phyloP scores from a whole-genome alignment of 345 rosid species.

The Acer negundo region DNA sequence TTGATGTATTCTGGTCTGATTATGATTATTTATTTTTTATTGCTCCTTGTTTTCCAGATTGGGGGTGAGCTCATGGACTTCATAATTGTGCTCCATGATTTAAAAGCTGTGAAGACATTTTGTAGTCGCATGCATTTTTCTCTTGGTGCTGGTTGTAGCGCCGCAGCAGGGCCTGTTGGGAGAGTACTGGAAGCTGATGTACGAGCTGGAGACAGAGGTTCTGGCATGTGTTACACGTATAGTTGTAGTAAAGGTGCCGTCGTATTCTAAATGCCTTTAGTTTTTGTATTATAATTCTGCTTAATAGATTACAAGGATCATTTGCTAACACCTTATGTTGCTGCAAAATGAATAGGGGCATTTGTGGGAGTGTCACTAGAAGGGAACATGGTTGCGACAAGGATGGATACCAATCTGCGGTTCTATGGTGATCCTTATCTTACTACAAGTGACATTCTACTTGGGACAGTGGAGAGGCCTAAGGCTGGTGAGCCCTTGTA shows the following conservation, averaged over 20 bases:
- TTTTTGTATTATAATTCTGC: not conserved
- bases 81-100: conserved; percentile 82
- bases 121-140: conserved; percentile 97
- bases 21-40: not conserved
- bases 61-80: conserved; percentile 99
- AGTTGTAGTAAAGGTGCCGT: conserved; percentile 90
- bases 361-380: conserved; percentile 94
- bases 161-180: conserved; percentile 97
- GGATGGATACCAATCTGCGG: conserved; percentile 78
- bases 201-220: conserved; percentile 91
- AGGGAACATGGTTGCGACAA: conserved; percentile 81
- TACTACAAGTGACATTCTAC: conserved; percentile 73
- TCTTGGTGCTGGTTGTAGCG: conserved; percentile 97
- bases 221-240: conserved; percentile 92
- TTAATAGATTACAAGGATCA: not conserved
- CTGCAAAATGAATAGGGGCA: conserved; percentile 60
- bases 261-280: not conserved
- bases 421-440: conserved; percentile 97
- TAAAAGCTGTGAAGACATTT: conserved; percentile 91
- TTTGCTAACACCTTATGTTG: not conserved
- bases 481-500: conserved; percentile 92
- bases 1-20: not conserved
- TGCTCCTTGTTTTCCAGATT: conserved; percentile 42
- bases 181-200: conserved; percentile 97
- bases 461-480: conserved; percentile 79